Conservation (phyloP, 169 alveolate species). For the Cyclospora cayetanensis region DNA sequence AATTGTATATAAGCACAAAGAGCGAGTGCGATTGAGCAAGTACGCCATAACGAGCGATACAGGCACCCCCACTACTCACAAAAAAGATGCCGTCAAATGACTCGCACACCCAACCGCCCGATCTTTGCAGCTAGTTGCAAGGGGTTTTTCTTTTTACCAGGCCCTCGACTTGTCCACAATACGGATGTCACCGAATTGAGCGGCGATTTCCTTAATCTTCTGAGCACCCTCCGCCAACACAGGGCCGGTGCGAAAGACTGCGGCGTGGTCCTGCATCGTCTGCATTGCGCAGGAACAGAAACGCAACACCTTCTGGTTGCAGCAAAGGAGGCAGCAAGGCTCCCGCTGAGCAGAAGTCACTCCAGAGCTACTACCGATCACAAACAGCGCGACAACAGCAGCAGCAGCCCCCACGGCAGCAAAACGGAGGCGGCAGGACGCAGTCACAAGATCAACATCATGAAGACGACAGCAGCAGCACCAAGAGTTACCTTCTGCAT, state of each 20-base stretch:
- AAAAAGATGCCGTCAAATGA: too few relatives aligned
- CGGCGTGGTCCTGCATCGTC: constrained; percentile 96
- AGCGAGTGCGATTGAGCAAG: too few relatives aligned
- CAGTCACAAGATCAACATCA: background rate
- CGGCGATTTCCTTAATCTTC: constrained; percentile 83
- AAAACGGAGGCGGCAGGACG: background rate
- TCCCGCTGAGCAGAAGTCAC: background rate
- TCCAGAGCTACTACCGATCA: background rate
- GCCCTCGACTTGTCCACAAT: constrained; percentile 88
- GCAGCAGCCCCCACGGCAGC: background rate
- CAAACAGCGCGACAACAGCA: background rate
- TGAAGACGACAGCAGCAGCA: background rate
- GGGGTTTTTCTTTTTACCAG: too few relatives aligned
- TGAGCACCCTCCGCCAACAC: constrained; percentile 90
- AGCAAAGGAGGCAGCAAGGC: background rate
- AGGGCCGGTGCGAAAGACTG: constrained; percentile 94
- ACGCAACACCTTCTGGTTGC: background rate
- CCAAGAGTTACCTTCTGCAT: constrained; percentile 78
- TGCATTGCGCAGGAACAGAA: background rate
- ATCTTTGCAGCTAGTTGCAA: too few relatives aligned
- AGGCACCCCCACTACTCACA: too few relatives aligned
- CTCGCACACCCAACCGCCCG: too few relatives aligned
- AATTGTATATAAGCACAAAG: too few relatives aligned
- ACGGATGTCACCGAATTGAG: constrained; percentile 87
- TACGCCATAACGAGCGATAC: too few relatives aligned